phyloP scores from a whole-genome alignment of 179 eudicot genomes.

The Heliamphora pulchella region DNA sequence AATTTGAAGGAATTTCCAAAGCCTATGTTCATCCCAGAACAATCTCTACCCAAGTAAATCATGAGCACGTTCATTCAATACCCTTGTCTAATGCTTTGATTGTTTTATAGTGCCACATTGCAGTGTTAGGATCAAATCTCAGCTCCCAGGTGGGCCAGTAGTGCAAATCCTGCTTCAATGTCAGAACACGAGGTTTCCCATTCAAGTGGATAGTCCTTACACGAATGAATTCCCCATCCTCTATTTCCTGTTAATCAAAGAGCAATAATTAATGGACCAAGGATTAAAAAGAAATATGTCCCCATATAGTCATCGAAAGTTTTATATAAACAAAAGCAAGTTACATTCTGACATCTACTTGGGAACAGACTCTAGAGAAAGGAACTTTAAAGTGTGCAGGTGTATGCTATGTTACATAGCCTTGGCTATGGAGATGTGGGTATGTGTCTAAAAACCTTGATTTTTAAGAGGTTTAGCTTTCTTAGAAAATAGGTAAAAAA shows the following conservation, averaged over 20 bases:
- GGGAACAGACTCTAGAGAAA: background rate
- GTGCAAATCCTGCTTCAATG: constrained; percentile 91
- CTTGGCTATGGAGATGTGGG: too few relatives aligned
- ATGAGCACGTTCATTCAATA: constrained; percentile 22
- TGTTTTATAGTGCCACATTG: constrained; percentile 61
- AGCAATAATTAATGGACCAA: background rate
- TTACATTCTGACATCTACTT: background rate
- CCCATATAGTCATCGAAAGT: background rate
- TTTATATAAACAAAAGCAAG: background rate
- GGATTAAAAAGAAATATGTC: background rate
- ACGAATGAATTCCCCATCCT: constrained; percentile 73
- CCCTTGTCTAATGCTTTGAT: constrained; percentile 47
- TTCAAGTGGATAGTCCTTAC: constrained; percentile 78
- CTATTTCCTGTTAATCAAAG: constrained; percentile 44
- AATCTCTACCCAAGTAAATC: background rate
- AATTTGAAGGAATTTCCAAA: background rate
- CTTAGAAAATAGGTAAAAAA: too few relatives aligned
- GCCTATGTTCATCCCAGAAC: background rate
- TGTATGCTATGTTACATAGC: background rate
- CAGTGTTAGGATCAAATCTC: constrained; percentile 62
- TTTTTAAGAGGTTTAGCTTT: too few relatives aligned
- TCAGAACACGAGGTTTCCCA: constrained; percentile 85
- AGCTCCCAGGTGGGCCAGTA: constrained; percentile 99
- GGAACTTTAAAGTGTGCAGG: background rate
- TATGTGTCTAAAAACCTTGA: too few relatives aligned